These are phyloP conservation scores for Gonapodya sp. DNA, from an alignment of 192 early-diverging fungal species.

Conservation along the genomic window DNA sequence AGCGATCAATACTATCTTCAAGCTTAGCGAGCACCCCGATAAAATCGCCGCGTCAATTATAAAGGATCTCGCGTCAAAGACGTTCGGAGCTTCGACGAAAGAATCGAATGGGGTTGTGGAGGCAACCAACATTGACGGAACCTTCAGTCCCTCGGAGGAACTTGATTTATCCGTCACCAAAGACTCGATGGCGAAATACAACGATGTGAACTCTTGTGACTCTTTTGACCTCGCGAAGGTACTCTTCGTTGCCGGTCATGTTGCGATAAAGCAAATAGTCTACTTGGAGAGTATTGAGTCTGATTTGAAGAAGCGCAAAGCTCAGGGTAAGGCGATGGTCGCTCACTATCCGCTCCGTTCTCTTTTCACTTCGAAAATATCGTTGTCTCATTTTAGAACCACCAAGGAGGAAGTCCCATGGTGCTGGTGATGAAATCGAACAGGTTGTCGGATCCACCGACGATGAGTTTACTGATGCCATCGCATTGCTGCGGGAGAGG, in stretches of 20 bases:
- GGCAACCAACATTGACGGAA: neutral
- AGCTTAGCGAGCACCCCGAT: conserved; percentile 86
- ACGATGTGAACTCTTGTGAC: conserved; percentile 27
- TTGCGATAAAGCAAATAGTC: conserved; percentile 93
- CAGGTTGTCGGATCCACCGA: conserved; percentile 85
- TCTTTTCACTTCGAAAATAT: neutral
- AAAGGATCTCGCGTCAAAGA: conserved; percentile 19
- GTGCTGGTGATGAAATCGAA: conserved; percentile 78
- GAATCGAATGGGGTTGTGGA: neutral
- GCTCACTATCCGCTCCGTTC: neutral
- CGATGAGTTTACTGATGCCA: conserved; percentile 89
- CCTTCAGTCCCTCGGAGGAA: neutral
- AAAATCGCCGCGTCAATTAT: conserved; percentile 67
- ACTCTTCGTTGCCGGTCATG: conserved; percentile 87
- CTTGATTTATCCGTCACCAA: neutral
- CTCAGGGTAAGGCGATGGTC: conserved; percentile 9
- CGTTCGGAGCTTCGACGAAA: neutral
- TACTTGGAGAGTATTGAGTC: conserved; percentile 88
- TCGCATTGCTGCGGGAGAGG: conserved; percentile 77
- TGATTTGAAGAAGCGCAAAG: conserved; percentile 81
- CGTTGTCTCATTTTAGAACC: conserved; percentile 12
- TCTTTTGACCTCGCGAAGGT: conserved; percentile 76
- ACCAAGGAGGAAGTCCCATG: conserved; percentile 20
- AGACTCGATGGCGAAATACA: neutral
- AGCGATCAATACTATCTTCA: conserved; percentile 85